Evolutionary conservation across 73 alveolate species (phyloP).

Genomic region (Loxodes magnus): DNA sequence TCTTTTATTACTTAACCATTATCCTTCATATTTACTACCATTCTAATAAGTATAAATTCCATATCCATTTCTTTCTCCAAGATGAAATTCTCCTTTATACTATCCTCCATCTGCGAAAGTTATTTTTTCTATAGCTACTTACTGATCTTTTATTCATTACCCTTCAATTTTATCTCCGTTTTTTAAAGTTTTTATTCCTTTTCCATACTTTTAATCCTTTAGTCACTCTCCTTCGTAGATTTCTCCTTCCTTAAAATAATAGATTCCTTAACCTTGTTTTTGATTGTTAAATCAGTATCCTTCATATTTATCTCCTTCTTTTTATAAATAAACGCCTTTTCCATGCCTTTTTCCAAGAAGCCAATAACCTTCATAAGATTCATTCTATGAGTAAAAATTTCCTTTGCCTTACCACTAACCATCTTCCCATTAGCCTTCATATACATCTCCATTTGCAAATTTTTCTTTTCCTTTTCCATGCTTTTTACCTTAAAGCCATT

Average conservation of each 20-base stretch:
- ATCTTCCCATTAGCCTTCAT: slow-evolving; percentile 6
- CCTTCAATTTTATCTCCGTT: background rate
- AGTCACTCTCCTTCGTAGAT: background rate
- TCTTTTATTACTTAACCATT: slow-evolving; percentile 49
- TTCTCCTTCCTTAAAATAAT: background rate
- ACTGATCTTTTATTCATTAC: background rate
- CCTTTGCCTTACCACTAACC: background rate
- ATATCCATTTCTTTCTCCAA: slow-evolving; percentile 23
- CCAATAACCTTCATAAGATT: background rate
- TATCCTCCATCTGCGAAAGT: background rate
- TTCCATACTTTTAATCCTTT: background rate
- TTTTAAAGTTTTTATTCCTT: background rate
- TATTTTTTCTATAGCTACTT: background rate
- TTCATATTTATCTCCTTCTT: background rate
- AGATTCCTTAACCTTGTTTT: background rate
- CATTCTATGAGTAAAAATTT: background rate
- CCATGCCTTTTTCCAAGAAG: background rate
- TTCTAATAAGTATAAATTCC: slow-evolving; percentile 33
- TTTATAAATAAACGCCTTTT: background rate
- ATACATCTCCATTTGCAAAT: background rate
- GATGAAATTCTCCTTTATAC: background rate
- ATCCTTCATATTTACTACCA: slow-evolving; percentile 65
- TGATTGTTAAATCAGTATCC: background rate
- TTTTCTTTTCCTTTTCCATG: slow-evolving; percentile 10
- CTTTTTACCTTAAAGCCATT: background rate